Evolutionary conservation across 1,139 yeast genomes (phyloP), one percentile per base, ranked within the genome.

Genomic region (Zygosaccharomyces sapae): DNA sequence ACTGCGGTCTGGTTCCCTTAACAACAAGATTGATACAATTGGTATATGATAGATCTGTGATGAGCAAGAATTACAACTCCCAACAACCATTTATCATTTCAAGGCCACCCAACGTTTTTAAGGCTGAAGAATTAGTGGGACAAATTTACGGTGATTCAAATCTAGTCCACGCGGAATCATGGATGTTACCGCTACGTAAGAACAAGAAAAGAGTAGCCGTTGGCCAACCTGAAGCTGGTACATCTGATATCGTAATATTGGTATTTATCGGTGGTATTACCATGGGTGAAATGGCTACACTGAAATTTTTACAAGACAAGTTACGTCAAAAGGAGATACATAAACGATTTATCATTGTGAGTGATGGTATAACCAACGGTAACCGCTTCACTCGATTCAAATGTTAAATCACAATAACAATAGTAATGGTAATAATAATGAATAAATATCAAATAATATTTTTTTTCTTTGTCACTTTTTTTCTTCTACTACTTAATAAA

Each of bases 1-100:
- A 61, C 40, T 63, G 69, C 49, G 69, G 69, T n/a, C 58, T 62
- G 1, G 61, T 65, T 2, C 69, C 69, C 8, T 30, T 65, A 3
- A 54, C 55, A 7, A 55, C 58, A 22, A 54, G 69, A 38, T 36
- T 63, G n/a, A 41, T 64, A 5, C 67, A 66, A 49, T 47, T 54
- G 22, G 44, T 61, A 31, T 62, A 57, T 44, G 67, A 63, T 49
- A 45, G 67, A 30, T 52, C 64, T 3, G 49, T 56, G 3, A 39
- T 60, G 25, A 53, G 56, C 24, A 55, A 59, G 41, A 46, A 55
- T 22, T 59, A 56, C 47, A 52, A 56, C 5, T 50, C 65, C 12
- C 65, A 62, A 42, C 66, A 63, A 42, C 65, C 67, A 4, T 63
- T 58, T 38, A 58, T 62, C 9, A 47, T 61, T 29, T 62, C 66